Base-by-base conservation (phyloP, 495 filamentous ascomycete genomes). In the Talaromyces stipitatus region DNA sequence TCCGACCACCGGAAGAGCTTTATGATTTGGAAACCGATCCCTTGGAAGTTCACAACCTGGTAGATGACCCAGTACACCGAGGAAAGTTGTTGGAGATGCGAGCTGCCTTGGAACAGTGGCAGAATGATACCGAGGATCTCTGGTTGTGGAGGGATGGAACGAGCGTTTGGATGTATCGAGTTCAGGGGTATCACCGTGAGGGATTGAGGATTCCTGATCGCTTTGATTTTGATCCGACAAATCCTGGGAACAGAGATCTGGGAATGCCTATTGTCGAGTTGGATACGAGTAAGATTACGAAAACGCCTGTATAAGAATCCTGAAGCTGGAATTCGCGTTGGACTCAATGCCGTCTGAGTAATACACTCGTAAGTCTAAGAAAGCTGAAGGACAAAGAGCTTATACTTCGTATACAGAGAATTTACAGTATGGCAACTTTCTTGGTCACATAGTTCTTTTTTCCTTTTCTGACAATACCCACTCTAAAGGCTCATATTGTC, bases 1-100 rank as follows among this genome's bases (percentile, higher is more conserved):
- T 66, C 43, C 69, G 73, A 8, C 62, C 65, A 9, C 61, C 73
- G 0, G 73, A 77, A 45, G 69, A 76, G 61, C 58, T 77, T 6
- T 77, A 70, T 52, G 74, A 77, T 55, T 59, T 77, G n/a, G 58
- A 72, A 24, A 59, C 52, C 16, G 74, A 76, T 61, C 71, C 73
- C 28, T 22, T 64, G 8, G 72, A 76, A 55, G 57, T 76, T 8
- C 10, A 53, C 0, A 75, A 76, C 50, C 57, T 76, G 24, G 72
- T 66, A 0, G 27, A 24, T 0, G 61, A 73, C n/a, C 45, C 57
- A 10, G 60, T 59, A 24, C 54, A 67, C 32, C 12, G 48, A 29
- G 58, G 51, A 1, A 11, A 66, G n/a, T 45, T 74, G 38, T 11
- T 52, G n/a, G 58, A 60, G 10, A 48, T 72, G 46, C 55, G 74